Conservation (phyloP, 306 rosid species). For the Casuarina glauca region DNA sequence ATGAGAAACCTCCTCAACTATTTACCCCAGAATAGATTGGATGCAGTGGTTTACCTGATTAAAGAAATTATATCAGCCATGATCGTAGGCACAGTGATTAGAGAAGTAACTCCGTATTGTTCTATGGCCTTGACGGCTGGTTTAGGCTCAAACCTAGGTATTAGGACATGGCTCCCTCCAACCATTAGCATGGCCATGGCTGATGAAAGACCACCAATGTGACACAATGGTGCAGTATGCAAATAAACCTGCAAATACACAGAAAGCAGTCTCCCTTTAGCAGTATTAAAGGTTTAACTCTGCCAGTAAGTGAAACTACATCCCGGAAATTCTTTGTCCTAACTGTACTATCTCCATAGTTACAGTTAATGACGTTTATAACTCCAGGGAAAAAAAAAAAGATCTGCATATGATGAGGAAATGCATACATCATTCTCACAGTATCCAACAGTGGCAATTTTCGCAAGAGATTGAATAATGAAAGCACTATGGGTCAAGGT, state of each 20-base stretch:
- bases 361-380: neutral
- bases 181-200: constrained; percentile 79
- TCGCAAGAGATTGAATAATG: constrained; percentile 72
- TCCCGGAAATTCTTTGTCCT: constrained; percentile 13
- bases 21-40: constrained; percentile 1
- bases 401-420: constrained; percentile 22
- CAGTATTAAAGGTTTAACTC: constrained; percentile 7
- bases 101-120: constrained; percentile 61
- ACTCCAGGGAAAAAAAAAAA: constrained; percentile 5
- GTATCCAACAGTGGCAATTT: constrained; percentile 77
- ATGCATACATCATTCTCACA: constrained; percentile 77
- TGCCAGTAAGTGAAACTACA: neutral
- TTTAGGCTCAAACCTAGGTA: constrained; percentile 72
- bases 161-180: constrained; percentile 80
- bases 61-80: constrained; percentile 61
- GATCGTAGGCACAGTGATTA: constrained; percentile 91
- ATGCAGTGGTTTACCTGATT: constrained; percentile 47
- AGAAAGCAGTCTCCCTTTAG: constrained; percentile 12
- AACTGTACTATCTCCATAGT: neutral
- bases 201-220: constrained; percentile 88
- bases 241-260: constrained; percentile 65
- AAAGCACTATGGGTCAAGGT: constrained; percentile 73
- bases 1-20: neutral
- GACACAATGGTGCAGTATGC: constrained; percentile 91
- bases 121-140: constrained; percentile 55